phyloP scores from a whole-genome alignment of 805 yeast species.

The Myxozyma neotropica region DNA sequence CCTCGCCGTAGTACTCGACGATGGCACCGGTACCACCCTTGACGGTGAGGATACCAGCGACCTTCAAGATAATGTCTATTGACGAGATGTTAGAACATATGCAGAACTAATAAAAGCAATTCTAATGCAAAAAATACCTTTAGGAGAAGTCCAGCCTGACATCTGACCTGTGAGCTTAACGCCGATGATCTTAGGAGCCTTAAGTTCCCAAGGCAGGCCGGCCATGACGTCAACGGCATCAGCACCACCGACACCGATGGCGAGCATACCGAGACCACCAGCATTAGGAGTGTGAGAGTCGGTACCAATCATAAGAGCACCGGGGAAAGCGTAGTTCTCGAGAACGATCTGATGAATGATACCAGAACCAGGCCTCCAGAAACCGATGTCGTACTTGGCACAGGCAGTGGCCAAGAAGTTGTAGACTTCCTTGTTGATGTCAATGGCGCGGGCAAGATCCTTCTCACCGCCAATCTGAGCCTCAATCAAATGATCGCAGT shows the following conservation, averaged over 20 bases:
- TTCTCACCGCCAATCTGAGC: constrained; percentile 90
- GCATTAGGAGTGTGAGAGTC: constrained; percentile 99
- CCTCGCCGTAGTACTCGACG: constrained; percentile 96
- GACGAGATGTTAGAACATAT: no score
- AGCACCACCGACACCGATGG: constrained; percentile 99
- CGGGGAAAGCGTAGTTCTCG: constrained; percentile 96
- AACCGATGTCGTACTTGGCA: constrained; percentile 92
- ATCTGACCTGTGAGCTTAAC: constrained; percentile 87
- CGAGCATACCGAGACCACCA: constrained; percentile 97
- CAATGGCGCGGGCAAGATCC: constrained; percentile 79
- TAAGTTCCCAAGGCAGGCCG: constrained; percentile 97
- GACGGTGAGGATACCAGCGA: constrained; percentile 92
- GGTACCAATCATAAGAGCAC: constrained; percentile 95
- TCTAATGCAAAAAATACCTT: no score
- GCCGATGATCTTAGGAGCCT: constrained; percentile 94
- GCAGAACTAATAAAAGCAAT: no score
- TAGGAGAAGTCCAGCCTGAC: constrained; percentile 95
- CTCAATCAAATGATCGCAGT: constrained; percentile 97
- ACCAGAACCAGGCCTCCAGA: constrained; percentile 99
- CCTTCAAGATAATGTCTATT: constrained; percentile 84
- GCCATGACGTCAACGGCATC: constrained; percentile 98
- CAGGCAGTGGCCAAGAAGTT: constrained; percentile 93
- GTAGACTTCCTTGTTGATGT: constrained; percentile 90
- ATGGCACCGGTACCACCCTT: constrained; percentile 98
- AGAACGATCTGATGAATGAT: constrained; percentile 96